Conservation (phyloP, 768 basidiomycete species). For the Russula compacta region DNA sequence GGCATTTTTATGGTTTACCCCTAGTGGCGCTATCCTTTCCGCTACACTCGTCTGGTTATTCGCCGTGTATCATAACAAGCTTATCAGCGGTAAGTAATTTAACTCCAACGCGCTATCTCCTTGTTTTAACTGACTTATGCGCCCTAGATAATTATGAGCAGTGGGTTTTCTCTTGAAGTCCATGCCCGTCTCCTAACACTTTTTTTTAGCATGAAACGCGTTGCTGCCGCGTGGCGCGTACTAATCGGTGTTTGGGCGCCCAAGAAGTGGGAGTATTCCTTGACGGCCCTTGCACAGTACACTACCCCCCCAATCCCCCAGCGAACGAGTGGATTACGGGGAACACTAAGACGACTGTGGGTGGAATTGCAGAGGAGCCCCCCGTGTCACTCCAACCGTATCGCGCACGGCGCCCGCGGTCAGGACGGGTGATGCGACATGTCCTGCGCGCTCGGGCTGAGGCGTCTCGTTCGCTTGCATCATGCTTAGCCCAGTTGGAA, state of each 20-base stretch:
- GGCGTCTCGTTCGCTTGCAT: slow-evolving; percentile 66
- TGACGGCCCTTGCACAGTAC: slow-evolving; percentile 65
- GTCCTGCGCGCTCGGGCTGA: slow-evolving; percentile 80
- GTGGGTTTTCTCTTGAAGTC: slow-evolving; percentile 30
- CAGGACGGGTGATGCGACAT: slow-evolving; percentile 80
- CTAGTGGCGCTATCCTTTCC: slow-evolving; percentile 64
- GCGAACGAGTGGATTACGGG: slow-evolving; percentile 65
- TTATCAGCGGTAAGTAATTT: slow-evolving; percentile 69
- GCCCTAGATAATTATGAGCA: slow-evolving; percentile 62
- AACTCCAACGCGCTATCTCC: slow-evolving; percentile 2
- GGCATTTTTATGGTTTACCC: slow-evolving; percentile 71
- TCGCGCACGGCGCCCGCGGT: slow-evolving; percentile 46
- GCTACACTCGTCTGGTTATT: slow-evolving; percentile 63
- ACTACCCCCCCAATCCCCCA: slow-evolving; percentile 57
- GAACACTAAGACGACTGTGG: slow-evolving; percentile 25
- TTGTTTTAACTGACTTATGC: neutral
- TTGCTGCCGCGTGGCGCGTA: slow-evolving; percentile 93
- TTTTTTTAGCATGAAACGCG: slow-evolving; percentile 55
- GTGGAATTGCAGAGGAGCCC: slow-evolving; percentile 20
- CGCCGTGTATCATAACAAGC: slow-evolving; percentile 73
- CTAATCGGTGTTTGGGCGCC: slow-evolving; percentile 93
- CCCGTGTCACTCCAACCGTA: slow-evolving; percentile 19
- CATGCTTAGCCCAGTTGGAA: slow-evolving; percentile 60
- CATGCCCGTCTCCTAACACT: slow-evolving; percentile 16
- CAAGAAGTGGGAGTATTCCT: slow-evolving; percentile 69